Percentiles rank a stretch among this genome's conserved stretches.
phyloP scores from a whole-genome alignment of 2,329 filamentous ascomycete genomes.

The Clonostachys byssicola region DNA sequence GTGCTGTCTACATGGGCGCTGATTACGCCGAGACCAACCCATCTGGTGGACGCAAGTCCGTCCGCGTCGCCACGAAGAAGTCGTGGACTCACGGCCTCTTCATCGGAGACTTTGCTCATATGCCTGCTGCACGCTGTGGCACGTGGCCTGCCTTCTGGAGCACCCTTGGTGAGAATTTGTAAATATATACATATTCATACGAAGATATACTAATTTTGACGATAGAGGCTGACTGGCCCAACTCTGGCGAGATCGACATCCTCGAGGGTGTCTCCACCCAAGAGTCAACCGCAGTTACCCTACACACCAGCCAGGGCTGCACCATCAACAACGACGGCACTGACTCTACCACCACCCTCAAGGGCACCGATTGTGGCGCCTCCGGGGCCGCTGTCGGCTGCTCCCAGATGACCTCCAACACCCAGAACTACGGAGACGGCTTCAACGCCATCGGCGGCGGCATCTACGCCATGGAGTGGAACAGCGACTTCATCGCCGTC shows the following conservation, averaged over 20 bases:
- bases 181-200: too few species aligned
- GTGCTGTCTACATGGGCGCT: slow-evolving; percentile 64
- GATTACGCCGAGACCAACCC: slow-evolving; percentile 56
- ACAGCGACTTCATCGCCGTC: slow-evolving; percentile 63
- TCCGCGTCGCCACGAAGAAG: slow-evolving; percentile 64
- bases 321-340: slow-evolving; percentile 44
- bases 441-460: slow-evolving; percentile 71
- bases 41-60: slow-evolving; percentile 59
- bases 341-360: slow-evolving; percentile 37
- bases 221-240: slow-evolving; percentile 67
- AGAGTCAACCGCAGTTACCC: slow-evolving; percentile 54
- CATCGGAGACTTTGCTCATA: slow-evolving; percentile 69
- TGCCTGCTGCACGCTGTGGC: slow-evolving; percentile 69
- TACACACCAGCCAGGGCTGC: slow-evolving; percentile 64
- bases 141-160: slow-evolving; percentile 72
- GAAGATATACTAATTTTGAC: slow-evolving; percentile 11
- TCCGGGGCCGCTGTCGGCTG: slow-evolving; percentile 54
- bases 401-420: slow-evolving; percentile 43
- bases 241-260: slow-evolving; percentile 72
- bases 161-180: too few species aligned
- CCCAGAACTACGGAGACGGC: slow-evolving; percentile 57
- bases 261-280: slow-evolving; percentile 72
- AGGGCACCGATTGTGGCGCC: slow-evolving; percentile 52
- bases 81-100: slow-evolving; percentile 67
- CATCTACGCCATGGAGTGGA: slow-evolving; percentile 76